phyloP scores from a whole-genome alignment of 805 yeast genomes.

The Cyberlindnera subsufficiens region DNA sequence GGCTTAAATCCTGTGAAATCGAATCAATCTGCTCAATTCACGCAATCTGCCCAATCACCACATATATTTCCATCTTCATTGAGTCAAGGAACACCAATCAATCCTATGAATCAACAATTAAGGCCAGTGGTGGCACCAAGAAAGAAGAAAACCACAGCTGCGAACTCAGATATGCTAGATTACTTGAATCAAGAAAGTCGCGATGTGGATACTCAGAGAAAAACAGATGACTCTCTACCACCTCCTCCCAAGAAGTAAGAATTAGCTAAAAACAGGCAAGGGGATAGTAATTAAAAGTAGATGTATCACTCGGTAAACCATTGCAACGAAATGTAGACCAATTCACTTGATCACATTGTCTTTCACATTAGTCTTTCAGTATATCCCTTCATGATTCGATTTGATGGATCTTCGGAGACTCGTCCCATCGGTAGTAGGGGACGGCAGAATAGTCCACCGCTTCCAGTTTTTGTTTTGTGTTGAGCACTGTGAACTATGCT shows the following conservation, averaged over 20 bases:
- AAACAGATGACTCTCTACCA: constrained; percentile 22
- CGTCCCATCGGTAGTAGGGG: too few relatives aligned
- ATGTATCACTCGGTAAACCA: too few relatives aligned
- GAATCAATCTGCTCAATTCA: background rate
- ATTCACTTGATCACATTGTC: too few relatives aligned
- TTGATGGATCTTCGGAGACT: too few relatives aligned
- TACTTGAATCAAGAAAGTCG: constrained; percentile 40
- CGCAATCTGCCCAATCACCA: background rate
- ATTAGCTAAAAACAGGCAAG: too few relatives aligned
- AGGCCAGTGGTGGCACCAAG: constrained; percentile 4
- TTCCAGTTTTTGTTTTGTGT: too few relatives aligned
- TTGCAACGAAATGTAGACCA: too few relatives aligned
- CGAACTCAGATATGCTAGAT: constrained; percentile 26
- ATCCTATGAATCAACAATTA: background rate
- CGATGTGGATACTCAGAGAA: constrained; percentile 29
- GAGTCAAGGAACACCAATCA: background rate
- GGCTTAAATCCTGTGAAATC: constrained; percentile 5
- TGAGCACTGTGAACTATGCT: too few relatives aligned
- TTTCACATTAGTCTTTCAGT: too few relatives aligned
- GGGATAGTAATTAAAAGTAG: too few relatives aligned
- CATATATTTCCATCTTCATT: background rate
- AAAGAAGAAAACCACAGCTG: constrained; percentile 21
- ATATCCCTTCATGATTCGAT: too few relatives aligned
- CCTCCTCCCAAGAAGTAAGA: constrained; percentile 28
- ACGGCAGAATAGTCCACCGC: too few relatives aligned